These are phyloP conservation scores for Dactylonectria macrodidyma DNA, from an alignment of 2,329 filamentous ascomycete species.

Conservation along the genomic window DNA sequence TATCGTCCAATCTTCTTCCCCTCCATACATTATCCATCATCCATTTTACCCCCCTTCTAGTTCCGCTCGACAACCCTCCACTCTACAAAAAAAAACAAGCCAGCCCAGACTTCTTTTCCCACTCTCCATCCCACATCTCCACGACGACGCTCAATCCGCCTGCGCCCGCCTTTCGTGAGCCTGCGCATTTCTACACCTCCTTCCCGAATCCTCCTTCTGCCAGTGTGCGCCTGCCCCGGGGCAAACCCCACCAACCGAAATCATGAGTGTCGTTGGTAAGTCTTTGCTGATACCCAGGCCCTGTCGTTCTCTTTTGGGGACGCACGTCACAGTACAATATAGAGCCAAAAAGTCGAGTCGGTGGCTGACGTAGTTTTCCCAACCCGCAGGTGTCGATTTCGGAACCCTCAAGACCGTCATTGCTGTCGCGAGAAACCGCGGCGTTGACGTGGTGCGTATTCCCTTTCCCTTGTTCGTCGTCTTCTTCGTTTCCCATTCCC, in stretches of 20 bases:
- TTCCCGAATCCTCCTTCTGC: constrained; percentile 27
- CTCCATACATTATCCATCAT: constrained; percentile 15
- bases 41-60: constrained; percentile 19
- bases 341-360: not conserved
- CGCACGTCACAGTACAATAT: not conserved
- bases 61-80: constrained; percentile 24
- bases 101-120: constrained; percentile 30
- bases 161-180: constrained; percentile 41
- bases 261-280: constrained; percentile 71
- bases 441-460: constrained; percentile 95
- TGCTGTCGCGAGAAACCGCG: constrained; percentile 97
- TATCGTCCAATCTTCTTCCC: constrained; percentile 19
- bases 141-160: constrained; percentile 23
- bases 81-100: constrained; percentile 32
- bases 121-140: constrained; percentile 30
- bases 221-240: constrained; percentile 42
- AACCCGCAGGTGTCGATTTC: constrained; percentile 84
- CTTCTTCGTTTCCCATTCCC: constrained; percentile 6
- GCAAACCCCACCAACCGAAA: constrained; percentile 52
- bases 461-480: constrained; percentile 24
- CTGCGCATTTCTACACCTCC: constrained; percentile 32
- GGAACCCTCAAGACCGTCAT: constrained; percentile 97
- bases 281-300: constrained; percentile 31
- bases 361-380: constrained; percentile 15
- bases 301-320: not conserved